Evolutionary conservation across 208 protist genomes (phyloP).

Genomic region (Leishmania martiniquensis): DNA sequence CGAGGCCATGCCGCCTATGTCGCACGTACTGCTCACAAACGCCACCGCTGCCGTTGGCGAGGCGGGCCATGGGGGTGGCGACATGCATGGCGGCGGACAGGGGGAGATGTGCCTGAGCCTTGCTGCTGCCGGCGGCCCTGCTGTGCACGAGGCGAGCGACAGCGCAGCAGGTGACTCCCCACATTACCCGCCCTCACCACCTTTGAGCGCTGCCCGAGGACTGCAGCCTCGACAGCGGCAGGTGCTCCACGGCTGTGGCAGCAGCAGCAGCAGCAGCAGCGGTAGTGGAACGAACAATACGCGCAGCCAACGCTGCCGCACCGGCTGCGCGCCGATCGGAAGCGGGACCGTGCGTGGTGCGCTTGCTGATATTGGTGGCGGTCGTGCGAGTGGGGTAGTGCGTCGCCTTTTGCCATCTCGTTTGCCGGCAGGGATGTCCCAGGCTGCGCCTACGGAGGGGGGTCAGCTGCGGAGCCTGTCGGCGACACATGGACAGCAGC

Average conservation of each 20-base stretch:
- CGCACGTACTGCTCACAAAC: neutral
- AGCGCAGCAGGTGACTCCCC: neutral
- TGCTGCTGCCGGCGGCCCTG: neutral
- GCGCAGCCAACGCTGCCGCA: neutral
- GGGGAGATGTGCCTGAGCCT: neutral
- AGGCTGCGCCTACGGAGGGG: neutral
- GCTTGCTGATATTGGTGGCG: neutral
- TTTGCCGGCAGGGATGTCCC: neutral
- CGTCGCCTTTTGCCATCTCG: conserved; percentile 8
- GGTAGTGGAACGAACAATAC: neutral
- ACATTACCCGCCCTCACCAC: neutral
- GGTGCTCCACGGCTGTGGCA: neutral
- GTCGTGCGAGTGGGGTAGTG: conserved; percentile 14
- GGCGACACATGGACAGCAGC: neutral
- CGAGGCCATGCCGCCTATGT: conserved; percentile 3
- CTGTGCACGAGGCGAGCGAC: neutral
- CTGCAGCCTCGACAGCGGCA: neutral
- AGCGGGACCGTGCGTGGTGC: neutral
- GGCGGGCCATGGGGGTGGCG: neutral
- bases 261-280: neutral
- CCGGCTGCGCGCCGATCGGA: neutral
- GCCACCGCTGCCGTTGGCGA: neutral
- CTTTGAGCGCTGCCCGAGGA: neutral
- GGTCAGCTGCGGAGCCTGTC: neutral
- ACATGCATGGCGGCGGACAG: neutral